Base-by-base conservation (phyloP, 495 filamentous ascomycete genomes). In the Penicillium herquei region DNA sequence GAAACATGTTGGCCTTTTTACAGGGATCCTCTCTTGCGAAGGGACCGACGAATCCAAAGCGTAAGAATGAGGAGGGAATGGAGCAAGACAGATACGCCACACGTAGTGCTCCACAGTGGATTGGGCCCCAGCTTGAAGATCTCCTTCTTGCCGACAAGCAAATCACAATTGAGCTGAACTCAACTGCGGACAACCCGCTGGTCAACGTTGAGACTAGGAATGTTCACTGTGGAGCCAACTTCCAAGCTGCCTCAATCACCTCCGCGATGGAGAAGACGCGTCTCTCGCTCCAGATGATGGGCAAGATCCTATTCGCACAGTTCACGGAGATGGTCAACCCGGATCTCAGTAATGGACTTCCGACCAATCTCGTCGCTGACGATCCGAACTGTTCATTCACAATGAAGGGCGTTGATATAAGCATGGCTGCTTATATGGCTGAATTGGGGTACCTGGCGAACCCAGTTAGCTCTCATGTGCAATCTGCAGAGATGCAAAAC, bases 191-290 rank as follows among this genome's bases (percentile, higher is more conserved):
- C 58, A 88, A 87, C 59, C 84, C 84, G 2, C 63, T 88, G 26
- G 61, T 87, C 31, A 76, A 87, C 53, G 54, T 59, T 6, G 18
- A 45, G 4, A 55, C 13, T 1, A 53, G 55, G 0, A 14, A 37
- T 6, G 69, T 84, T 16, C 73, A 82, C 59, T 75, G 79, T 35
- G 84, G 84, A 26, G 78, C 81, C 18, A 88, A 88, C 62, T 88
- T 88, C 64, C 85, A 88, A 57, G 85, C 84, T 0, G 61, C 64
- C 2, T 63, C 74, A 6, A 55, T 87, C 17, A 85, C 84, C 0
- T 81, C 83, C 5, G 81, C 84, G 3, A 86, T 85, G 81, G 84
- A 87, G 53, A 87, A 86, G 61, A 77, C 79, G 0, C 70, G 78
- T n/a, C 37, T 64, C 0, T 72, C 75, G 0, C 57, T 84, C 30